These are phyloP conservation scores for Dactylellina haptotyla DNA, from an alignment of 2,329 filamentous ascomycete genomes.

Conservation along the genomic window DNA sequence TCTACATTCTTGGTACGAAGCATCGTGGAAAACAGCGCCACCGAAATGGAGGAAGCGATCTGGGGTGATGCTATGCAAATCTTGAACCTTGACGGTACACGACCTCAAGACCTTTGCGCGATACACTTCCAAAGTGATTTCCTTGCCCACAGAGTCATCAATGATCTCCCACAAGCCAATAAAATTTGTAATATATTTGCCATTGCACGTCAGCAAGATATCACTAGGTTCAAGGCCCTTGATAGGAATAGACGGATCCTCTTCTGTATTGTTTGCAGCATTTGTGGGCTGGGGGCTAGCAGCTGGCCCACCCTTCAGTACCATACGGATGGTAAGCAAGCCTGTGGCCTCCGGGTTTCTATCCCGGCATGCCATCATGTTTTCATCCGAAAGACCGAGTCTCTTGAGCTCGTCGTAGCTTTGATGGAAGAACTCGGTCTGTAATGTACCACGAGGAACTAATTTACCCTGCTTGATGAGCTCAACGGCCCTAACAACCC, in stretches of 20 bases:
- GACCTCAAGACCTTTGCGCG: constrained; percentile 55
- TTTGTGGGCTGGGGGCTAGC: constrained; percentile 46
- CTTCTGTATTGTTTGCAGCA: constrained; percentile 44
- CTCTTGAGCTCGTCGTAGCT: constrained; percentile 58
- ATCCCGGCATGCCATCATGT: constrained; percentile 57
- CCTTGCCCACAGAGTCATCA: constrained; percentile 57
- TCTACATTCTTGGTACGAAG: constrained; percentile 57
- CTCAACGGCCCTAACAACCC: constrained; percentile 58
- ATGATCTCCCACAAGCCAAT: constrained; percentile 58
- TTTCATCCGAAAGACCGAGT: constrained; percentile 57
- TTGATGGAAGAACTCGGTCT: constrained; percentile 58
- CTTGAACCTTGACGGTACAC: constrained; percentile 56
- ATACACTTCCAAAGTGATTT: constrained; percentile 57
- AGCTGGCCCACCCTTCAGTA: constrained; percentile 58
- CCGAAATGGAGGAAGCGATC: constrained; percentile 58
- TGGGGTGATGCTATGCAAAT: constrained; percentile 58
- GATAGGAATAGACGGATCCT: constrained; percentile 55
- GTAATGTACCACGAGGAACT: constrained; percentile 58
- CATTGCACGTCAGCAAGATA: constrained; percentile 89
- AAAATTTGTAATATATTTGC: constrained; percentile 79
- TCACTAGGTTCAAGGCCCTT: constrained; percentile 69
- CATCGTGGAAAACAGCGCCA: constrained; percentile 58
- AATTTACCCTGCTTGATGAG: constrained; percentile 56
- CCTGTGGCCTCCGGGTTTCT: constrained; percentile 56
- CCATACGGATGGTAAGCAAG: constrained; percentile 56